phyloP scores from a whole-genome alignment of 495 filamentous ascomycete genomes.

The Eremomyces bilateralis region DNA sequence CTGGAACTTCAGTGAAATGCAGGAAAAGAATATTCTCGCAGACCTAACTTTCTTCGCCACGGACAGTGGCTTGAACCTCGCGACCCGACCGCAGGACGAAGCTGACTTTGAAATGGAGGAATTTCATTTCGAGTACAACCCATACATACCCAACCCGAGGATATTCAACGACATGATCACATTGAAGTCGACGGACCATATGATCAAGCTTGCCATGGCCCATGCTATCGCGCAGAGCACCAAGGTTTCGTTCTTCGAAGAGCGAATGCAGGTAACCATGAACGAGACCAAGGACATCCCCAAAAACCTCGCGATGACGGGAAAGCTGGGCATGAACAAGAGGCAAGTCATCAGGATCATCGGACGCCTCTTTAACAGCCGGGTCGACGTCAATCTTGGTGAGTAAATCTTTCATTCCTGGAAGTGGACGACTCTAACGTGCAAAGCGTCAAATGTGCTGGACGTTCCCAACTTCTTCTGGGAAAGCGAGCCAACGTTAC shows the following conservation, averaged over 20 bases:
- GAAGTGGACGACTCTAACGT: slow-evolving; percentile 3
- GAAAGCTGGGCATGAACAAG: slow-evolving; percentile 74
- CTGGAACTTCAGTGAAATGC: slow-evolving; percentile 90
- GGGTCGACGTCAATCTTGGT: slow-evolving; percentile 97
- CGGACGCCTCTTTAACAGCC: slow-evolving; percentile 72
- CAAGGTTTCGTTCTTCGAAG: slow-evolving; percentile 91
- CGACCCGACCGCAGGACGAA: slow-evolving; percentile 49
- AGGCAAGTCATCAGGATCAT: slow-evolving; percentile 84
- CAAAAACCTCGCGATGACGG: slow-evolving; percentile 67
- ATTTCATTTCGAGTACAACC: slow-evolving; percentile 95
- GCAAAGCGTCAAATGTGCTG: slow-evolving; percentile 76
- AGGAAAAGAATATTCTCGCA: slow-evolving; percentile 91
- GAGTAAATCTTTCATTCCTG: slow-evolving; percentile 18
- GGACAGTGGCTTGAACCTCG: slow-evolving; percentile 29
- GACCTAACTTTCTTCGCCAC: slow-evolving; percentile 76
- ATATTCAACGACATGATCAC: slow-evolving; percentile 99
- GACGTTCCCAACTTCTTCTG: slow-evolving; percentile 98
- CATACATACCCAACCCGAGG: slow-evolving; percentile 58
- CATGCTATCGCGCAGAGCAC: slow-evolving; percentile 97
- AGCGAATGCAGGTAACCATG: slow-evolving; percentile 91
- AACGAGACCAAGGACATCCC: slow-evolving; percentile 77
- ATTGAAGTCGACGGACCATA: slow-evolving; percentile 79
- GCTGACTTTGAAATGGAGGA: slow-evolving; percentile 94
- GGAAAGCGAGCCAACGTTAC: slow-evolving; percentile 85
- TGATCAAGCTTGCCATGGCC: slow-evolving; percentile 94